Evolutionary conservation across 2,329 filamentous ascomycete genomes (phyloP).

Genomic region (Hypoxylon sp.): DNA sequence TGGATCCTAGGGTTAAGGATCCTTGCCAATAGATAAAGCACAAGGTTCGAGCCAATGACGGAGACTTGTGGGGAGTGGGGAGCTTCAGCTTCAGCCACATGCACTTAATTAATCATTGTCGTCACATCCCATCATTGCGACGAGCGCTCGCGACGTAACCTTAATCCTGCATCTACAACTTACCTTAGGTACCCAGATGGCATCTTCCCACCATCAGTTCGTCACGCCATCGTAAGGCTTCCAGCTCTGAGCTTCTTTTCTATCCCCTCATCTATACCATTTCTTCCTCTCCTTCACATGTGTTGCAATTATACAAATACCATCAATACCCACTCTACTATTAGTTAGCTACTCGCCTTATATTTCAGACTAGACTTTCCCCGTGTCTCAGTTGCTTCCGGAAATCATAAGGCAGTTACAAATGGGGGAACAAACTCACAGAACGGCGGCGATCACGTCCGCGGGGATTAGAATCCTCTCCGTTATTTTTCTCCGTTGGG

Average conservation of each 20-base stretch:
- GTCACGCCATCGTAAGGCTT: slow-evolving; percentile 40
- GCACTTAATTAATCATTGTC: slow-evolving; percentile 34
- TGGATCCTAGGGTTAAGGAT: slow-evolving; percentile 5
- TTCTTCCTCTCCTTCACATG: slow-evolving; percentile 40
- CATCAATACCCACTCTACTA: not conserved
- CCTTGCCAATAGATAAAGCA: slow-evolving; percentile 21
- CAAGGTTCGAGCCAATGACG: slow-evolving; percentile 5
- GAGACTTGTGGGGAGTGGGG: slow-evolving; percentile 19
- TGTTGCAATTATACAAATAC: slow-evolving; percentile 10
- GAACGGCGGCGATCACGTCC: slow-evolving; percentile 59
- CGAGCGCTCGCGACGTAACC: slow-evolving; percentile 29
- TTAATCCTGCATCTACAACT: slow-evolving; percentile 31
- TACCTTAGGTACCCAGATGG: slow-evolving; percentile 27
- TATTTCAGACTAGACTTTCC: slow-evolving; percentile 14
- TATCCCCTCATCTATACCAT: slow-evolving; percentile 13
- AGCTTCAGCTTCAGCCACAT: slow-evolving; percentile 39
- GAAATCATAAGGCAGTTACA: slow-evolving; percentile 1
- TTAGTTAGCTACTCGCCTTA: slow-evolving; percentile 10
- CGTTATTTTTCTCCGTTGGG: slow-evolving; percentile 74
- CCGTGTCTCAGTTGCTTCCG: slow-evolving; percentile 17
- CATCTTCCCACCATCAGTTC: slow-evolving; percentile 17
- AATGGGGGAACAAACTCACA: slow-evolving; percentile 45
- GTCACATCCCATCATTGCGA: slow-evolving; percentile 36
- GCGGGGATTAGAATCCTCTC: slow-evolving; percentile 62
- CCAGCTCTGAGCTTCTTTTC: slow-evolving; percentile 25